phyloP scores from a whole-genome alignment of 768 basidiomycete genomes.

The Favolaschia claudopus region DNA sequence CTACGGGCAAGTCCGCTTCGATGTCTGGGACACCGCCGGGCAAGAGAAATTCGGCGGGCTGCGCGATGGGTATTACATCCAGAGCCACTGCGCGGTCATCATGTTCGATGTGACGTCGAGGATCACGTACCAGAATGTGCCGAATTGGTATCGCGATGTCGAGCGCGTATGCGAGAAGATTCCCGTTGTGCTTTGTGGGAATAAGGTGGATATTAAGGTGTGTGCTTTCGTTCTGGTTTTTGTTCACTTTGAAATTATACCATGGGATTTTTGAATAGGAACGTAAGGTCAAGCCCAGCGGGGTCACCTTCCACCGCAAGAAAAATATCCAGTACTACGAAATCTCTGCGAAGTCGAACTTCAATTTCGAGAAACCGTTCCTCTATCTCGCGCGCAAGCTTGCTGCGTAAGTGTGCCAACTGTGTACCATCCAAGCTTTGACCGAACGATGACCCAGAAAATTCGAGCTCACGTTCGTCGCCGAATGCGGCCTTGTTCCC shows the following conservation, averaged over 20 bases:
- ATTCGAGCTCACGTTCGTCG: slow-evolving; percentile 89
- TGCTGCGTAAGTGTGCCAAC: slow-evolving; percentile 74
- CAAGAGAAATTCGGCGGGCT: slow-evolving; percentile 99
- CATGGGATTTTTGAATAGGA: slow-evolving; percentile 66
- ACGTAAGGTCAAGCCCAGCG: slow-evolving; percentile 98
- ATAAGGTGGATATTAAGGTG: slow-evolving; percentile 99
- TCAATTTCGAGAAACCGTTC: slow-evolving; percentile 99
- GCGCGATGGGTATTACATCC: slow-evolving; percentile 95
- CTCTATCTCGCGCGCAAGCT: slow-evolving; percentile 98
- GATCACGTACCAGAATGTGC: slow-evolving; percentile 99
- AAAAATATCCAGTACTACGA: slow-evolving; percentile 99
- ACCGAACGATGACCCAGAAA: slow-evolving; percentile 59
- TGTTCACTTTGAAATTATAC: slow-evolving; percentile 3
- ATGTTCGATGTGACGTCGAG: slow-evolving; percentile 99
- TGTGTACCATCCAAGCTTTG: neutral
- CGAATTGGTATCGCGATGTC: slow-evolving; percentile 99
- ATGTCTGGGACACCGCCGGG: slow-evolving; percentile 99
- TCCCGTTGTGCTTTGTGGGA: slow-evolving; percentile 98
- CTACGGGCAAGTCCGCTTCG: slow-evolving; percentile 99
- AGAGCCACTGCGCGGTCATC: slow-evolving; percentile 99
- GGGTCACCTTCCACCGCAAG: slow-evolving; percentile 99
- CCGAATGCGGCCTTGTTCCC: slow-evolving; percentile 93
- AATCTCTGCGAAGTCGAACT: slow-evolving; percentile 99
- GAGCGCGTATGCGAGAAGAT: slow-evolving; percentile 99
- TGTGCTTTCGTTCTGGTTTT: too few species aligned